These are phyloP conservation scores for Aspergillus pseudotamarii DNA, from an alignment of 2,329 filamentous ascomycete species.

Conservation along the genomic window DNA sequence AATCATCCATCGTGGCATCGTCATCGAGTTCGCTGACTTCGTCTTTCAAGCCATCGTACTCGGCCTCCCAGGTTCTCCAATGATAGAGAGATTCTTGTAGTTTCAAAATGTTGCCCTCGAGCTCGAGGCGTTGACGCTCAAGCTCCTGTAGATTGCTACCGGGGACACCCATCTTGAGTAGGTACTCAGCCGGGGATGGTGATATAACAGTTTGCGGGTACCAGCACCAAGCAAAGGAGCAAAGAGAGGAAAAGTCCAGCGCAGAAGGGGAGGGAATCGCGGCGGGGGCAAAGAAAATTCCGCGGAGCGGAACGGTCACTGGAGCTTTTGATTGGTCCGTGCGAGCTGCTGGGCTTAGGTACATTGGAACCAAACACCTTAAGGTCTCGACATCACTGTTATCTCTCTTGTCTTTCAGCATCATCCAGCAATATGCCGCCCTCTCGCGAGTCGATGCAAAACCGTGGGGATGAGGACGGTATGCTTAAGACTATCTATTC, in stretches of 20 bases:
- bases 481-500: slow-evolving; percentile 13
- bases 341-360: slow-evolving; percentile 19
- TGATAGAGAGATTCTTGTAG: slow-evolving; percentile 76
- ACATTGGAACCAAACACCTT: not conserved
- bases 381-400: slow-evolving; percentile 1
- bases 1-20: slow-evolving; percentile 54
- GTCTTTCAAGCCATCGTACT: slow-evolving; percentile 87
- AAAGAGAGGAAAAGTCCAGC: not conserved
- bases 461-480: slow-evolving; percentile 48
- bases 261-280: too few species aligned
- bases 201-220: slow-evolving; percentile 2
- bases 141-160: slow-evolving; percentile 65
- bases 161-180: slow-evolving; percentile 34
- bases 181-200: slow-evolving; percentile 1
- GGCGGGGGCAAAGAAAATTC: slow-evolving; percentile 17
- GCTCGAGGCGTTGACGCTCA: slow-evolving; percentile 71
- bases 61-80: slow-evolving; percentile 88
- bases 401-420: not conserved
- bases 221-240: not conserved
- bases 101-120: slow-evolving; percentile 75
- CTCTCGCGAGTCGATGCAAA: slow-evolving; percentile 33
- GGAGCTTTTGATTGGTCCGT: slow-evolving; percentile 30
- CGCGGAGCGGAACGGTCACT: slow-evolving; percentile 18
- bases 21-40: slow-evolving; percentile 66
- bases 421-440: slow-evolving; percentile 31